These are phyloP conservation scores for Cyphellophora europaea DNA, from an alignment of 2,329 filamentous ascomycete genomes.

Conservation along the genomic window DNA sequence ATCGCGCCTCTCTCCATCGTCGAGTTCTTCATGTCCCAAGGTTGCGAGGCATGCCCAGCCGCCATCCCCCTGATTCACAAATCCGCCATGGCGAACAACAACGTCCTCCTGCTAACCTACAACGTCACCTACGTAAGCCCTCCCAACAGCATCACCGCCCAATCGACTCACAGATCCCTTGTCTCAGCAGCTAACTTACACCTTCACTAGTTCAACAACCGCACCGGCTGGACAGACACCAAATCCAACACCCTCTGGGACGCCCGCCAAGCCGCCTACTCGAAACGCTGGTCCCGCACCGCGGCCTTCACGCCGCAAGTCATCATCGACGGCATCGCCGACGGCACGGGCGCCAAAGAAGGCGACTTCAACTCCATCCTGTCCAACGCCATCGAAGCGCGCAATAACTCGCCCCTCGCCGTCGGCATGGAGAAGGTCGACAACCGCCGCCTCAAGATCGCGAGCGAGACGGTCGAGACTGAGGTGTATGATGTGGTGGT, in stretches of 20 bases:
- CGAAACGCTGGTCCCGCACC: slow-evolving; percentile 9
- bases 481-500: slow-evolving; percentile 12
- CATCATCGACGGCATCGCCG: slow-evolving; percentile 10
- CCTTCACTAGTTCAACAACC: no score
- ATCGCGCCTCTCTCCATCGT: slow-evolving; percentile 14
- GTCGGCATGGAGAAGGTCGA: slow-evolving; percentile 9
- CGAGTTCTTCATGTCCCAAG: slow-evolving; percentile 15
- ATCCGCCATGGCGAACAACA: slow-evolving; percentile 10
- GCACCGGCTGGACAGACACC: slow-evolving; percentile 12
- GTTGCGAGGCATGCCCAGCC: slow-evolving; percentile 13
- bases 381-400: slow-evolving; percentile 8
- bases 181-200: no score
- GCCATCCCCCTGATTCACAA: slow-evolving; percentile 12
- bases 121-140: slow-evolving; percentile 11
- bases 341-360: slow-evolving; percentile 11
- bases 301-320: slow-evolving; percentile 14
- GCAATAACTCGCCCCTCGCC: slow-evolving; percentile 9
- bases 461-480: slow-evolving; percentile 7
- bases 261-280: slow-evolving; percentile 9
- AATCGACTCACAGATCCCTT: no score
- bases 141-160: no score
- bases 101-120: slow-evolving; percentile 14
- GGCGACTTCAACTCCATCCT: slow-evolving; percentile 10
- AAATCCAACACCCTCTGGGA: slow-evolving; percentile 13
- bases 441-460: slow-evolving; percentile 6